These are phyloP conservation scores for Hsuehochloa calcarea DNA, from an alignment of 176 grass and related monocot genomes.

Conservation along the genomic window DNA sequence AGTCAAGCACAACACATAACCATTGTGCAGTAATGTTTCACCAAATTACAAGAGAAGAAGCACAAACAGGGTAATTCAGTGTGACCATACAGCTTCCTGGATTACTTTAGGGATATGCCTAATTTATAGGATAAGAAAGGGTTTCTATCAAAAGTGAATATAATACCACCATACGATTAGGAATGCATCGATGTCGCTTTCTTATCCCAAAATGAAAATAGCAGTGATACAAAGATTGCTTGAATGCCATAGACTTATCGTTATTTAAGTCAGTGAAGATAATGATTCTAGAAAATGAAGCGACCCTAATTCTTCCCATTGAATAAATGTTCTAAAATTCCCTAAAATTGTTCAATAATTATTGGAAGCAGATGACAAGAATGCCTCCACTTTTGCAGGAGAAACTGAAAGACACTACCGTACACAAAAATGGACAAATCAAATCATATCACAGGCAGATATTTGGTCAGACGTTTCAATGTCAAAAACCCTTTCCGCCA, in stretches of 20 bases:
- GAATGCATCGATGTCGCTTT: slow-evolving; percentile 34
- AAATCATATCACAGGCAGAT: slow-evolving; percentile 17
- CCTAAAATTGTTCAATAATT: not conserved
- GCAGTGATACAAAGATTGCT: slow-evolving; percentile 28
- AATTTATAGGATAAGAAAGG: slow-evolving; percentile 6
- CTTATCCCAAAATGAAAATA: slow-evolving; percentile 31
- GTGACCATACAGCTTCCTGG: not conserved
- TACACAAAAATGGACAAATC: slow-evolving; percentile 12
- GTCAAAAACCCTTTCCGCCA: slow-evolving; percentile 10
- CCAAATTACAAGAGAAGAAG: not conserved
- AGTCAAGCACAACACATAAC: slow-evolving; percentile 15
- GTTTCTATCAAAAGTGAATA: slow-evolving; percentile 32
- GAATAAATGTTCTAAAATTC: slow-evolving; percentile 12
- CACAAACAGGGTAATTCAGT: not conserved
- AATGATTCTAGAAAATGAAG: slow-evolving; percentile 27
- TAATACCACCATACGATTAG: slow-evolving; percentile 22
- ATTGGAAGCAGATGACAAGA: not conserved
- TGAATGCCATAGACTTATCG: not conserved
- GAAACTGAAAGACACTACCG: not conserved
- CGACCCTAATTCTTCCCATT: not conserved
- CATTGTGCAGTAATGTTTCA: slow-evolving; percentile 20
- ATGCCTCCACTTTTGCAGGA: not conserved
- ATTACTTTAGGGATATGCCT: not conserved
- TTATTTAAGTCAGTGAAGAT: slow-evolving; percentile 8
- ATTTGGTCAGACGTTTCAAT: slow-evolving; percentile 29